Conservation (phyloP, 2,329 filamentous ascomycete genomes). For the Emericellopsis cladophorae region DNA sequence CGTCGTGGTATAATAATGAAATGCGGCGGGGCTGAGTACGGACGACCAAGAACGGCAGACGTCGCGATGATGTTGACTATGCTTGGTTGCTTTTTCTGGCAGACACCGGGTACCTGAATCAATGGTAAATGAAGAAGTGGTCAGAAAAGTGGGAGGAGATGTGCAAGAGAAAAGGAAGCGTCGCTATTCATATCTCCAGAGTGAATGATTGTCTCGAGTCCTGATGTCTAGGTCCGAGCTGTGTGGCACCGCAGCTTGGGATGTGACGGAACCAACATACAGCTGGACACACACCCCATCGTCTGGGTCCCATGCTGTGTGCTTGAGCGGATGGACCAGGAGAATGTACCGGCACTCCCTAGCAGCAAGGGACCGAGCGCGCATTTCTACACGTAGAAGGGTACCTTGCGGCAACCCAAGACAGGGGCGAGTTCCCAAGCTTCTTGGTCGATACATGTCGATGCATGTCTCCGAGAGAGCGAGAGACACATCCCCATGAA, state of each 20-base stretch:
- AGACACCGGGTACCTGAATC: neutral
- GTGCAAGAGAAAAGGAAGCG: neutral
- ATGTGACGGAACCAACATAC: too few species aligned
- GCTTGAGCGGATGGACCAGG: too few species aligned
- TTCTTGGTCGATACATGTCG: neutral
- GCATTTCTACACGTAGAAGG: constrained; percentile 3
- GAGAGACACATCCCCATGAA: neutral
- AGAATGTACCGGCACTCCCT: too few species aligned
- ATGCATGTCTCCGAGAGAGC: constrained; percentile 1
- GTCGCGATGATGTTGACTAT: neutral
- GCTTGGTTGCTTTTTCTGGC: neutral
- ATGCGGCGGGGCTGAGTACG: too few species aligned
- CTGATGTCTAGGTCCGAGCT: too few species aligned
- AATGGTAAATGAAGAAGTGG: neutral
- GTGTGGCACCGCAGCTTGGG: too few species aligned
- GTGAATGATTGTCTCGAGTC: too few species aligned
- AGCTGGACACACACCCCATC: too few species aligned
- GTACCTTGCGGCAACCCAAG: constrained; percentile 5
- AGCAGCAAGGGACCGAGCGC: neutral
- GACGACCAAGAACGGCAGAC: too few species aligned
- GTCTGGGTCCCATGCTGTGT: too few species aligned
- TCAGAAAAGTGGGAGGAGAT: neutral
- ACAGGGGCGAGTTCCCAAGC: constrained; percentile 1
- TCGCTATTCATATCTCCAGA: constrained; percentile 1
- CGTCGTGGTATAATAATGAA: too few species aligned